phyloP scores from a whole-genome alignment of 805 yeast genomes.

The Candida ovalis region DNA sequence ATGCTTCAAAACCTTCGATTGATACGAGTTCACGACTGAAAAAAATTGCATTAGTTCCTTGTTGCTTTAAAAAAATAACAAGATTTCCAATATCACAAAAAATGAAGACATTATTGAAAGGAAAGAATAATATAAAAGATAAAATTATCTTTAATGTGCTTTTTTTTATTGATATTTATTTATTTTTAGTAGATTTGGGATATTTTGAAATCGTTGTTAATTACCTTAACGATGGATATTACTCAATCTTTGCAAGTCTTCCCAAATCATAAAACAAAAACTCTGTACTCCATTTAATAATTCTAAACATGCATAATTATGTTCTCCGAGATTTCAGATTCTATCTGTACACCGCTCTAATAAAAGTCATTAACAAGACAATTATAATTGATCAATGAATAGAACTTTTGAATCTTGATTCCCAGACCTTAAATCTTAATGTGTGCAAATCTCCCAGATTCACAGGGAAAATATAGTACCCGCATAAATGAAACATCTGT shows the following conservation, averaged over 20 bases:
- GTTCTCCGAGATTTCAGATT: too few species aligned
- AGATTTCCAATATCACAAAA: conserved; percentile 8
- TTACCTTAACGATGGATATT: conserved; percentile 16
- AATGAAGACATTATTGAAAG: background rate
- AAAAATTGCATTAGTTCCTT: conserved; percentile 14
- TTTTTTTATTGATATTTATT: conserved; percentile 9
- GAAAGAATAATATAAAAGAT: background rate
- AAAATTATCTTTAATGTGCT: background rate
- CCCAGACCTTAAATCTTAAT: background rate
- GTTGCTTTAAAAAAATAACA: conserved; percentile 16
- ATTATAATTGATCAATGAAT: too few species aligned
- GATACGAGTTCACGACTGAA: background rate
- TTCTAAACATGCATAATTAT: too few species aligned
- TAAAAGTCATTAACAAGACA: too few species aligned
- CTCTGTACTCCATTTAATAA: too few species aligned
- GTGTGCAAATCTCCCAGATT: background rate
- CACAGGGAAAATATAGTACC: background rate
- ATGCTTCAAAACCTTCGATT: conserved; percentile 2
- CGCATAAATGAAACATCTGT: background rate
- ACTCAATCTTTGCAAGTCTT: conserved; percentile 7
- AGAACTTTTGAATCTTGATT: background rate
- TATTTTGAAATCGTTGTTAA: conserved; percentile 5
- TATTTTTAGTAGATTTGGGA: conserved; percentile 5
- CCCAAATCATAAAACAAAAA: background rate
- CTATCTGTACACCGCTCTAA: too few species aligned